Conservation (phyloP, 2,329 filamentous ascomycete genomes). For the Knufia petricola region DNA sequence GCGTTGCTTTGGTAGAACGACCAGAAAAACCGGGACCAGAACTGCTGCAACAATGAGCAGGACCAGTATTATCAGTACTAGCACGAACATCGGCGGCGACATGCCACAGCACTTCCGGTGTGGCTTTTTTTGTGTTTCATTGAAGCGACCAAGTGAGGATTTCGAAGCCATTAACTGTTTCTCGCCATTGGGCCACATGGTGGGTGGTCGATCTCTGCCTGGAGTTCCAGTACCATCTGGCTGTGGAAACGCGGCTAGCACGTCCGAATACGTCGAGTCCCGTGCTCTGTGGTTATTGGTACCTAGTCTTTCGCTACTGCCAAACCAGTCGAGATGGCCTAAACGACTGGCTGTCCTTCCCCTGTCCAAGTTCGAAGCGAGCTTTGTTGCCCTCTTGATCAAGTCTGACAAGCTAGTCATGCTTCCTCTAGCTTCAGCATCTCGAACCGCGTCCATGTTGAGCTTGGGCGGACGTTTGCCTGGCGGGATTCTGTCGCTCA, state of each 20-base stretch:
- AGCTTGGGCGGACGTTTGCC: slow-evolving; percentile 56
- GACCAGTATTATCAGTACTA: slow-evolving; percentile 56
- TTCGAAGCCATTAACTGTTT: slow-evolving; percentile 25
- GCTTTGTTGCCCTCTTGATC: slow-evolving; percentile 74
- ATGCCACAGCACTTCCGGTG: slow-evolving; percentile 67
- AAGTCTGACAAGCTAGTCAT: slow-evolving; percentile 86
- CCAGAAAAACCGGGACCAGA: slow-evolving; percentile 62
- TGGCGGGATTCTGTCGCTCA: slow-evolving; percentile 33
- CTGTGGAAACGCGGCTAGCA: slow-evolving; percentile 56
- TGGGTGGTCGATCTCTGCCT: slow-evolving; percentile 24
- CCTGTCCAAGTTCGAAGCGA: slow-evolving; percentile 80
- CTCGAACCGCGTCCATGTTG: slow-evolving; percentile 71
- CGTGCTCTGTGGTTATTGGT: slow-evolving; percentile 14
- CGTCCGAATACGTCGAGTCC: slow-evolving; percentile 51
- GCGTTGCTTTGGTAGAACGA: slow-evolving; percentile 45
- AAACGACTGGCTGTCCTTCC: slow-evolving; percentile 58
- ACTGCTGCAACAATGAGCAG: slow-evolving; percentile 70
- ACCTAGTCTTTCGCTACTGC: slow-evolving; percentile 25
- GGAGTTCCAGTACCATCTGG: slow-evolving; percentile 41
- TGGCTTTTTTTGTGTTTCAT: slow-evolving; percentile 20
- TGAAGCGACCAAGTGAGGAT: slow-evolving; percentile 18
- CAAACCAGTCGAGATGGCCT: slow-evolving; percentile 44
- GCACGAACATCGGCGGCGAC: slow-evolving; percentile 65
- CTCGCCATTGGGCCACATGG: slow-evolving; percentile 31
- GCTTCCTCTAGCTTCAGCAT: slow-evolving; percentile 75